A percentile compares a stretch with the other conserved stretches of the same genome.
These are phyloP conservation scores for Prunus armeniaca DNA, from an alignment of 306 rosid genomes.

Conservation along the genomic window DNA sequence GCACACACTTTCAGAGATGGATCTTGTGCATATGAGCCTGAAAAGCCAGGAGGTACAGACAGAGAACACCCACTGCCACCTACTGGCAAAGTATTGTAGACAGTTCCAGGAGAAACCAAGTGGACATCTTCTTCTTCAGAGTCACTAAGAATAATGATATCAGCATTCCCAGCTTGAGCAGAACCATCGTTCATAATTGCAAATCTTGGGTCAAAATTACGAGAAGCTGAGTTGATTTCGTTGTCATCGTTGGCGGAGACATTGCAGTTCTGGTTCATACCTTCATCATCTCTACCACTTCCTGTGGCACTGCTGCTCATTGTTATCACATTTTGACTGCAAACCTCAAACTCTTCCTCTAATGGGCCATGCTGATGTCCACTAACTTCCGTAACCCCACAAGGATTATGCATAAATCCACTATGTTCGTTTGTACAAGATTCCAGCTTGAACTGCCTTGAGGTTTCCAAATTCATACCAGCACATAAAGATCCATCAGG, in stretches of 20 bases:
- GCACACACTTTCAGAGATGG: background rate
- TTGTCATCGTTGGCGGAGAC: background rate
- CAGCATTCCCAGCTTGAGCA: conserved; percentile 8
- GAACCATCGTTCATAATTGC: background rate
- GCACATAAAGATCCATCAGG: conserved; percentile 19
- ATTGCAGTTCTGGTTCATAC: conserved; percentile 2
- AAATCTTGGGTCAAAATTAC: background rate
- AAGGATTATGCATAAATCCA: background rate
- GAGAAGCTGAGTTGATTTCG: conserved; percentile 14
- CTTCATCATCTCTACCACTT: conserved; percentile 9
- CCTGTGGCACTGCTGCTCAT: conserved; percentile 24
- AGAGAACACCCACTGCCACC: background rate
- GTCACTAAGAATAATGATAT: conserved; percentile 17
- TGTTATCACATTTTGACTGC: conserved; percentile 11
- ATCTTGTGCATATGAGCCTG: conserved; percentile 6
- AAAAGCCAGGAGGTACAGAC: conserved; percentile 5
- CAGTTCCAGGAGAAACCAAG: conserved; percentile 4
- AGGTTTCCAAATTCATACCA: conserved; percentile 4
- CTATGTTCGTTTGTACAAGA: background rate
- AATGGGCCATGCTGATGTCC: background rate
- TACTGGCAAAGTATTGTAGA: conserved; percentile 3
- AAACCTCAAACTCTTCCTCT: background rate
- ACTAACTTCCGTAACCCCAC: conserved; percentile 2
- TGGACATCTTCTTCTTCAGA: conserved; percentile 20
- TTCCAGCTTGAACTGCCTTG: conserved; percentile 11